Conservation (phyloP, 2,329 filamentous ascomycete genomes). For the Exophiala alcalophila region DNA sequence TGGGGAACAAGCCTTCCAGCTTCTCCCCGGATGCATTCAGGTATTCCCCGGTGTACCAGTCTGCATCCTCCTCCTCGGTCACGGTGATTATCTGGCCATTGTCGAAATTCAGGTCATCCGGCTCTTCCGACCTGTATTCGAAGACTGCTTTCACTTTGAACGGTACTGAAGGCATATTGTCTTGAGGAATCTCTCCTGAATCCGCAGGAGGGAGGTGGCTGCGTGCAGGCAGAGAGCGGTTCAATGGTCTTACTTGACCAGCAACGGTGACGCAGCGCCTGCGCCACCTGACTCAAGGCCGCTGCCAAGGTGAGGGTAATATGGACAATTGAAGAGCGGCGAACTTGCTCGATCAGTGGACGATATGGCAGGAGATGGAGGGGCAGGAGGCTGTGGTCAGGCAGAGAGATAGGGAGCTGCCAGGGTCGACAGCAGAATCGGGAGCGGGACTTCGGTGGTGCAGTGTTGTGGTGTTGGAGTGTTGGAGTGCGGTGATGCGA, state of each 20-base stretch:
- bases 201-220: conserved; percentile 31
- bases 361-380: conserved; percentile 5
- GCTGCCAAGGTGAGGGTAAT: conserved; percentile 23
- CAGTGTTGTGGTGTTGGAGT: too few species aligned
- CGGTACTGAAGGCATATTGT: conserved; percentile 64
- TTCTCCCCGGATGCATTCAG: conserved; percentile 69
- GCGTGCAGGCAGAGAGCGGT: conserved; percentile 17
- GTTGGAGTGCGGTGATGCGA: too few species aligned
- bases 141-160: conserved; percentile 97
- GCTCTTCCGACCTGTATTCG: conserved; percentile 88
- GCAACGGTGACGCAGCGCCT: conserved; percentile 25
- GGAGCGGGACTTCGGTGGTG: too few species aligned
- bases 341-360: conserved; percentile 11
- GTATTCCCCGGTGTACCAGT: conserved; percentile 68
- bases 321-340: background rate
- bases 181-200: conserved; percentile 9
- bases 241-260: conserved; percentile 24
- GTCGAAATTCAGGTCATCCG: conserved; percentile 88
- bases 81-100: conserved; percentile 89
- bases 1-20: conserved; percentile 87
- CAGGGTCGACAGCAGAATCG: too few species aligned
- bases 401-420: too few species aligned
- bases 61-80: conserved; percentile 84
- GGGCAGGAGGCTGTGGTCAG: too few species aligned
- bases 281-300: conserved; percentile 21